Conservation (phyloP, 441 rosid species). For the Capsella rubella region DNA sequence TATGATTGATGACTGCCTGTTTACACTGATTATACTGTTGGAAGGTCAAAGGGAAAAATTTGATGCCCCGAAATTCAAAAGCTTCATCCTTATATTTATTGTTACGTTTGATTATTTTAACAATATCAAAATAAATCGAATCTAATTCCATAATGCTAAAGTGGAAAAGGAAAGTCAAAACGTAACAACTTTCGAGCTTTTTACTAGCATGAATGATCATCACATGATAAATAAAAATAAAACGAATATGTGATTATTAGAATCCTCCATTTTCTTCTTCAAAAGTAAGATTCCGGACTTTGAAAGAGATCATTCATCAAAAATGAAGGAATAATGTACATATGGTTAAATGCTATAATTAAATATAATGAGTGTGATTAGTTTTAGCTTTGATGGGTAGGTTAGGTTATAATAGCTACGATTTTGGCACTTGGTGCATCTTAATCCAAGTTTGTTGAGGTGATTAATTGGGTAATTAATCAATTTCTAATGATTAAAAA, state of each 20-base stretch:
- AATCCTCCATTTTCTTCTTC: constrained; percentile 12
- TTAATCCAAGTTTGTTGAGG: constrained; percentile 40
- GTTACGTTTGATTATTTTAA: constrained; percentile 13
- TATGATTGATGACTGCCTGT: too few relatives aligned
- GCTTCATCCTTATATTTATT: not conserved
- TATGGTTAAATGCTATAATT: not conserved
- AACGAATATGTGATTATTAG: not conserved
- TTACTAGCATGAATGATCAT: not conserved
- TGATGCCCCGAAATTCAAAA: constrained; percentile 6
- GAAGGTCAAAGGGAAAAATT: not conserved
- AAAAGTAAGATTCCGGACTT: not conserved
- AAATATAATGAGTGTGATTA: not conserved
- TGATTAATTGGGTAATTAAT: constrained; percentile 31
- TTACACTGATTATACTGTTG: too few relatives aligned
- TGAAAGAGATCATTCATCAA: not conserved
- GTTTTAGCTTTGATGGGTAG: constrained; percentile 11
- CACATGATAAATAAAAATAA: not conserved
- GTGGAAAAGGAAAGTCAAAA: constrained; percentile 19
- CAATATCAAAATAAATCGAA: not conserved
- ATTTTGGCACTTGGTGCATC: constrained; percentile 32
- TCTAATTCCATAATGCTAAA: constrained; percentile 8
- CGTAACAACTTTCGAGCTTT: not conserved
- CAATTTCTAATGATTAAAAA: constrained; percentile 29
- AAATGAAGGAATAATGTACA: not conserved
- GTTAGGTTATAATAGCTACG: constrained; percentile 16